A percentile compares a stretch with the other conserved stretches of the same genome.
phyloP scores from a whole-genome alignment of 192 early-diverging fungal species.

The Coemansia sp. region DNA sequence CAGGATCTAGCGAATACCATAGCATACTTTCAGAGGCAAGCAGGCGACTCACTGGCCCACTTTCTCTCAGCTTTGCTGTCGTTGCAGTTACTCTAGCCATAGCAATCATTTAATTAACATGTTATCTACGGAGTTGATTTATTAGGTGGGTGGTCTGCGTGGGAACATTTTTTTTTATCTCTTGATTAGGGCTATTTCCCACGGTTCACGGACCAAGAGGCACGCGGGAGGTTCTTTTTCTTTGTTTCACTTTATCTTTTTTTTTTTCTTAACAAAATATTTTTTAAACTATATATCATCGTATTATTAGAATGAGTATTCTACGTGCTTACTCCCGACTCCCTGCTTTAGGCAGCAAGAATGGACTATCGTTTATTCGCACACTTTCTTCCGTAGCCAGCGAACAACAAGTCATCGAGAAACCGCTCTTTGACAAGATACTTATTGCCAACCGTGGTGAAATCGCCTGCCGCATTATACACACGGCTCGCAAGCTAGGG shows the following conservation, averaged over 20 bases:
- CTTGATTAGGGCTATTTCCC: not conserved
- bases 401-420: slow-evolving; percentile 6
- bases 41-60: not conserved
- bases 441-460: slow-evolving; percentile 96
- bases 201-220: not conserved
- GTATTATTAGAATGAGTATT: not conserved
- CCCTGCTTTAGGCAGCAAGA: not conserved
- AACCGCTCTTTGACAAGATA: slow-evolving; percentile 78
- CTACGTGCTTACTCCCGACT: slow-evolving; percentile 1
- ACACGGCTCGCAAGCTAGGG: slow-evolving; percentile 89
- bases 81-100: no score
- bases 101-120: no score
- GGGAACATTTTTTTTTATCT: not conserved
- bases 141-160: not conserved
- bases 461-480: slow-evolving; percentile 92
- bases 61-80: not conserved
- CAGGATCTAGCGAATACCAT: not conserved
- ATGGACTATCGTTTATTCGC: not conserved
- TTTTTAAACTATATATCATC: not conserved
- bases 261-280: not conserved
- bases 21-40: not conserved
- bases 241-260: not conserved
- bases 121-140: no score
- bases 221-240: not conserved
- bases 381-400: not conserved